Evolutionary conservation across 495 filamentous ascomycete species (phyloP), one percentile per base, ranked within the genome.

Genomic region (Symbiotaphrina buchneri): DNA sequence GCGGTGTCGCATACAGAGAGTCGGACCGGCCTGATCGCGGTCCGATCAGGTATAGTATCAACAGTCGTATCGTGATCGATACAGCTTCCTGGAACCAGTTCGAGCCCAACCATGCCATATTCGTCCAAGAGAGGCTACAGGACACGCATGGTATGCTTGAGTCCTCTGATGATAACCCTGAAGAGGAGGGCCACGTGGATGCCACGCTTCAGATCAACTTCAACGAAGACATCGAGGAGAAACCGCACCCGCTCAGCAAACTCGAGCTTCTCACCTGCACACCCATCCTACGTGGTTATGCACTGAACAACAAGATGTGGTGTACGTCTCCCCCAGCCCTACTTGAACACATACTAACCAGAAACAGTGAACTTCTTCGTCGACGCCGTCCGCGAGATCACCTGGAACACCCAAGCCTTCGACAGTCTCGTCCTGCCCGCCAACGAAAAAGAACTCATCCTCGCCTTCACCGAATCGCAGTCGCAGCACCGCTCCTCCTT

Each of bases 311-410:
- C 29, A 63, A 63, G 40, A 36, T 46, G 18, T 64, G 58, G 59
- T 43, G 30, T 31, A 10, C 5, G 30, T 34, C 23, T 3, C 21
- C 18, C 7, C 26, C 25, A 78, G 80, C 0, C 74, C 87, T 4
- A 74, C 85, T 0, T 59, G 85, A n/a, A 83, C 82, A 10, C 91
- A 87, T 42, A 67, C 77, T 6, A 90, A 91, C 47, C 67, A 90
- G 47, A 92, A 90, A 54, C 55, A 80, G 1, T 92, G 80, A 81
- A 63, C 91, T 1, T 79, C 91, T 49, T 85, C 90, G 46, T 59
- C 30, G 45, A 52, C 40, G 38, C 27, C 19, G 49, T 62, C 31
- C 35, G 43, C 4, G 52, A 54, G 13, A 51, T 58, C 32, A 41
- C 44, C 7, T 63, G 52, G 42, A 53, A 41, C 34, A 35, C 31